These are phyloP conservation scores for Ustilago bromivora DNA, from an alignment of 1,284 basidiomycete species.

Conservation along the genomic window DNA sequence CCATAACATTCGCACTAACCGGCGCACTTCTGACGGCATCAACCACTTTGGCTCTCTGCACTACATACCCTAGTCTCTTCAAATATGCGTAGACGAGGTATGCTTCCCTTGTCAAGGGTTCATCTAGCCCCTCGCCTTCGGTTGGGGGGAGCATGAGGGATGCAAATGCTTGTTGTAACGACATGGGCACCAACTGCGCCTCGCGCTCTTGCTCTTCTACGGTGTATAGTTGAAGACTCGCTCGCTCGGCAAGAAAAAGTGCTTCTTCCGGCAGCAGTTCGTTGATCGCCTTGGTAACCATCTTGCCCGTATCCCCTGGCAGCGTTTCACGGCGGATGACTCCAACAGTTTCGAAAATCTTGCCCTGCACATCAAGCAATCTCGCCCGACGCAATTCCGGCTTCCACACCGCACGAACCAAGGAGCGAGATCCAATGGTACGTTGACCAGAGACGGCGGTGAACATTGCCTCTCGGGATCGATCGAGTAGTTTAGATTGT, in stretches of 20 bases:
- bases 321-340: constrained; percentile 29
- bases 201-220: constrained; percentile 66
- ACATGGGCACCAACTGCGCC: constrained; percentile 76
- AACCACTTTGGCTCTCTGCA: constrained; percentile 76
- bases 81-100: constrained; percentile 95
- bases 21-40: constrained; percentile 50
- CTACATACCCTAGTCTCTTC: constrained; percentile 88
- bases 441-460: constrained; percentile 80
- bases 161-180: constrained; percentile 87
- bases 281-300: constrained; percentile 38
- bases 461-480: constrained; percentile 85
- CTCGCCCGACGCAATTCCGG: constrained; percentile 53
- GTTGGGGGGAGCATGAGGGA: constrained; percentile 75
- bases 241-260: constrained; percentile 85
- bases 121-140: constrained; percentile 75
- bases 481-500: constrained; percentile 82
- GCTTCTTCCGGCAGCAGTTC: constrained; percentile 94
- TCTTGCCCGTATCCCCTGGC: constrained; percentile 12
- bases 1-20: constrained; percentile 14
- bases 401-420: constrained; percentile 61
- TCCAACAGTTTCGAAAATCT: constrained; percentile 61
- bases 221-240: constrained; percentile 34
- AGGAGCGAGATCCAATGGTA: constrained; percentile 35
- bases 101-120: constrained; percentile 80
- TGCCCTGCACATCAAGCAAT: constrained; percentile 56